Base-by-base conservation (phyloP, 495 filamentous ascomycete species). In the Neurospora tetrasperma region DNA sequence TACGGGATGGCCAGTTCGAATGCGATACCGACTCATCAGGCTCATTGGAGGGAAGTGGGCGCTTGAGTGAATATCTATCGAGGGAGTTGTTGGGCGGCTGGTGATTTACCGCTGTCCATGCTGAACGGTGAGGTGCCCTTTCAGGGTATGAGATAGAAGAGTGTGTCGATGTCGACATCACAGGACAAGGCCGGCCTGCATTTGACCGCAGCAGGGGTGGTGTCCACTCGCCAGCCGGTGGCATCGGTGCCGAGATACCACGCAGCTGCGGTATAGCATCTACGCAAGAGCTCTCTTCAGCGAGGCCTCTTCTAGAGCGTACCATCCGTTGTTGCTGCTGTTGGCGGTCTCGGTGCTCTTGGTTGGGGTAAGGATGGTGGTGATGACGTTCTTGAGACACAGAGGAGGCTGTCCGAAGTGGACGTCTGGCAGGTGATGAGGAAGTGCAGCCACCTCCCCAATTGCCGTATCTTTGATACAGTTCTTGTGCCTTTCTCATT, bases 401-500 rank as follows among this genome's bases (percentile, higher is more conserved):
- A 35, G 77, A 76, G 38, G 74, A 79, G 70, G 68, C 40, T 38
- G 71, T 75, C 14, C 75, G 74, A 14, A 59, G 70, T 0, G 39
- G 20, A 5, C 62, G 68, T n/a, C 70, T 72, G n/a, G 69, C 72
- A 27, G 74, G 69, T 7, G 73, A 16, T 12, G 35, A 41, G 20
- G 72, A 16, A n/a, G 35, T n/a, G 8, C 27, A 31, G 1, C 5
- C 27, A 1, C 54, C 54, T 2, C 27, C 27, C 54, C 54, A 66
- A 2, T 66, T 66, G 9, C 70, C 66, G 42, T 71, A 69, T 71
- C 39, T 27, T n/a, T 74, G 71, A 44, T 70, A 46, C 66, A 73
- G 31, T 76, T 75, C 18, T 85, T 85, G 81, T 0, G 89, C 86
- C 35, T 88, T 86, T 10, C 84, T 82, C 0, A 83, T 88, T 11